phyloP scores from a whole-genome alignment of 495 filamentous ascomycete genomes.

The Aspergillus avenaceus region DNA sequence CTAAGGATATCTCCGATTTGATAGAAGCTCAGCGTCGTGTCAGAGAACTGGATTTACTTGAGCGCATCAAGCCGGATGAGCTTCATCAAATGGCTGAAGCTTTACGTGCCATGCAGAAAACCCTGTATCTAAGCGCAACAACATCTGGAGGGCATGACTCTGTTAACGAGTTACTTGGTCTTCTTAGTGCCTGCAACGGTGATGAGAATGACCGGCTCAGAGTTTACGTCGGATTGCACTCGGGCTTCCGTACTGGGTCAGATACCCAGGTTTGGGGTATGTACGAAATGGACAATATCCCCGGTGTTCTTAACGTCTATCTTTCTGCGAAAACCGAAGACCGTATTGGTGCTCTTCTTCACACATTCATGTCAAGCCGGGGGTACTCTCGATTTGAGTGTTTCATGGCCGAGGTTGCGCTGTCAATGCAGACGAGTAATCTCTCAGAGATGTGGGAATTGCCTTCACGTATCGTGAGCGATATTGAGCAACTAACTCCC shows the following conservation, averaged over 20 bases:
- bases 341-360: slow-evolving; percentile 45
- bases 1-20: slow-evolving; percentile 11
- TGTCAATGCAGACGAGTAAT: slow-evolving; percentile 17
- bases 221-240: slow-evolving; percentile 48
- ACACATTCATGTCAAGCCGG: slow-evolving; percentile 47
- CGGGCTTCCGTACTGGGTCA: slow-evolving; percentile 46
- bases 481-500: slow-evolving; percentile 39
- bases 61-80: slow-evolving; percentile 6
- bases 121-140: slow-evolving; percentile 14
- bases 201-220: slow-evolving; percentile 17
- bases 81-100: slow-evolving; percentile 5
- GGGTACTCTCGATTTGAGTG: slow-evolving; percentile 37
- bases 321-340: slow-evolving; percentile 52
- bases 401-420: slow-evolving; percentile 35
- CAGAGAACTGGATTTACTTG: slow-evolving; percentile 9
- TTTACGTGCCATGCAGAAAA: slow-evolving; percentile 16
- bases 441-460: slow-evolving; percentile 20
- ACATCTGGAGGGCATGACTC: neutral
- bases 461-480: slow-evolving; percentile 27
- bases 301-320: slow-evolving; percentile 43
- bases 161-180: slow-evolving; percentile 29
- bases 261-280: slow-evolving; percentile 54
- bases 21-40: slow-evolving; percentile 12
- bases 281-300: slow-evolving; percentile 45
- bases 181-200: slow-evolving; percentile 20